These are phyloP conservation scores for Phytopythium helicoides DNA, from an alignment of 352 stramenopile genomes.

Conservation along the genomic window DNA sequence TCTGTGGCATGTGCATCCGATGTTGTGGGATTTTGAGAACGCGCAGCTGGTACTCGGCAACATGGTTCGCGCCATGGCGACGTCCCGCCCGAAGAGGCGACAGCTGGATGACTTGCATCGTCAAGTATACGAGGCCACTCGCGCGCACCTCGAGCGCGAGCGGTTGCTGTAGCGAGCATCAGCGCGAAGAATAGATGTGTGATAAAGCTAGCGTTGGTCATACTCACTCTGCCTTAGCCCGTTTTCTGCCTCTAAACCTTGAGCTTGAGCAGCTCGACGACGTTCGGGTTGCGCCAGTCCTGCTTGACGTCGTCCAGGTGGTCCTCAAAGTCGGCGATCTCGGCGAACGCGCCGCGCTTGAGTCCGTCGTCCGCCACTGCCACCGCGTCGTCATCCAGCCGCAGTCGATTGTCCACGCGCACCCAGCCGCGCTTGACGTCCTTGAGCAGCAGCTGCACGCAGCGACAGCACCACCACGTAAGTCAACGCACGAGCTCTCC, in stretches of 20 bases:
- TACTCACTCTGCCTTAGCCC: not conserved
- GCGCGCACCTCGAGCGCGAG: slow-evolving; percentile 20
- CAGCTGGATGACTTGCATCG: slow-evolving; percentile 13
- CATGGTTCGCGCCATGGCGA: slow-evolving; percentile 37
- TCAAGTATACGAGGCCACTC: slow-evolving; percentile 29
- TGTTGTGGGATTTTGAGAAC: slow-evolving; percentile 73
- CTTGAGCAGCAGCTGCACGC: slow-evolving; percentile 54
- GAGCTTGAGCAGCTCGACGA: slow-evolving; percentile 68
- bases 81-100: not conserved
- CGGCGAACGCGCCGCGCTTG: slow-evolving; percentile 37
- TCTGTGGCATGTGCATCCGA: slow-evolving; percentile 48
- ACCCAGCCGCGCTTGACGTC: slow-evolving; percentile 81
- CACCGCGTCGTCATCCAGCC: slow-evolving; percentile 36
- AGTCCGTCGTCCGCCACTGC: slow-evolving; percentile 47
- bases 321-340: slow-evolving; percentile 75
- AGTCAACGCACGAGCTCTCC: too few species aligned
- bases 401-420: slow-evolving; percentile 61
- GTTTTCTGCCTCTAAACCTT: slow-evolving; percentile 45
- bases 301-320: slow-evolving; percentile 69
- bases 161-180: slow-evolving; percentile 12
- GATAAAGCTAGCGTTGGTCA: not conserved
- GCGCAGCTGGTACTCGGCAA: slow-evolving; percentile 56
- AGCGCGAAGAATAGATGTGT: not conserved
- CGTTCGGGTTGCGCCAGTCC: slow-evolving; percentile 75
- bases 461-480: slow-evolving; percentile 1